A percentile compares a stretch with the other conserved stretches of the same genome.
Conservation (phyloP, 148 eudicot species). For the Tetragonia tetragonoides region DNA sequence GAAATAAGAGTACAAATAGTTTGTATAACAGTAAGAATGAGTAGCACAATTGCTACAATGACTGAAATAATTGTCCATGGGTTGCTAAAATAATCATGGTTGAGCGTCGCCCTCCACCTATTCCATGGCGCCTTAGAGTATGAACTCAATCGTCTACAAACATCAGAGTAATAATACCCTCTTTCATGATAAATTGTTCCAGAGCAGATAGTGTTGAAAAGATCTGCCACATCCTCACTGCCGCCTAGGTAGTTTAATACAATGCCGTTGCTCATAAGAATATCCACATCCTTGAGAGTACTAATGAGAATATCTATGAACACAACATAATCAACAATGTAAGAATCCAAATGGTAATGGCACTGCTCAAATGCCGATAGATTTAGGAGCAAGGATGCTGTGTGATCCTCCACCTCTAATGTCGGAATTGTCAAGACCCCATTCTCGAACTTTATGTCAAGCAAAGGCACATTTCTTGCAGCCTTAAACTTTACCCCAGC, state of each 20-base stretch:
- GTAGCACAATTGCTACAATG: constrained; percentile 29
- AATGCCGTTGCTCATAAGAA: constrained; percentile 22
- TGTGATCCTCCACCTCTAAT: constrained; percentile 29
- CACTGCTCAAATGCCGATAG: constrained; percentile 32
- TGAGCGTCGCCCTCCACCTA: constrained; percentile 26
- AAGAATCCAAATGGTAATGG: constrained; percentile 29
- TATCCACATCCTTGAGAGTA: constrained; percentile 23
- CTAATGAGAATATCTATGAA: constrained; percentile 31
- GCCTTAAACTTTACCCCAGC: constrained; percentile 28
- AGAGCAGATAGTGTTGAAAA: constrained; percentile 27
- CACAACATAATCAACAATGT: constrained; percentile 30
- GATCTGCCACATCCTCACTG: constrained; percentile 22
- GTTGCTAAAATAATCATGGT: constrained; percentile 35
- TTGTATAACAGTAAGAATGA: constrained; percentile 37
- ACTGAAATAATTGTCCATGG: constrained; percentile 45
- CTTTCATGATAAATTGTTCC: constrained; percentile 19
- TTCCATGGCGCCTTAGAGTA: constrained; percentile 30
- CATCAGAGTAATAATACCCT: constrained; percentile 23
- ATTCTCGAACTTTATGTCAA: constrained; percentile 7
- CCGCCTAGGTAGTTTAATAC: constrained; percentile 18
- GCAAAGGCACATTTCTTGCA: constrained; percentile 4
- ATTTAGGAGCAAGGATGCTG: constrained; percentile 18
- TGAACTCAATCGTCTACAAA: constrained; percentile 20
- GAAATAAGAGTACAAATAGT: constrained; percentile 18
- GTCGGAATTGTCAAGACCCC: constrained; percentile 24